Evolutionary conservation across 805 yeast species (phyloP), one percentile per base, ranked within the genome.

Genomic region (Zygosaccharomyces pseudorouxii): DNA sequence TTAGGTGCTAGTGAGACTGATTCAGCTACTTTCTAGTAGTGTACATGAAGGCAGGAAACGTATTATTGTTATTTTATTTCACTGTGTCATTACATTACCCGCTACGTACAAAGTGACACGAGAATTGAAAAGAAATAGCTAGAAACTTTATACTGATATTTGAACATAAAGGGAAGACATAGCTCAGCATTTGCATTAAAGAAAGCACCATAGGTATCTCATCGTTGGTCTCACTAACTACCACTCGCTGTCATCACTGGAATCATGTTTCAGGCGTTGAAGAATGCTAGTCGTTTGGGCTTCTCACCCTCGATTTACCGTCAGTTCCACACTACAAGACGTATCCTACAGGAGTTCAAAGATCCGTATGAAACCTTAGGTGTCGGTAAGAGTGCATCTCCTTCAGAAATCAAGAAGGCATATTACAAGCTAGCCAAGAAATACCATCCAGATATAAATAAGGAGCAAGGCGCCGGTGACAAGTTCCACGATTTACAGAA

Each of bases 361-460:
- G 96, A 93, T 63, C 99, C 99, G 0, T 93, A 93, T 69, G 75
- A 80, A 52, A 79, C 82, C 0, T 71, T 93, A 38, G 98, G 98
- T 3, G 87, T 93, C 25, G 79, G 77, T 23, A 79, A 78, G 52
- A 65, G 64, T 45, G 93, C 99, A 0, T 76, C 83, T 11, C 71
- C 83, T 6, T 77, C 87, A n/a, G 95, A 89, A 18, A 93, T 93
- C 70, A 93, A 93, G 69, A 90, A 90, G 68, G 92, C 96, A 2
- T 93, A 93, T 71, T 89, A 89, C 66, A 84, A 89, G 62, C 73
- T 93, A 54, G 99, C 97, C 12, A 93, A 93, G 68, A 79, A 92
- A 66, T 89, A 74, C 68, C 99, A 93, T 68, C 99, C 99, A 0
- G 99, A 93, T 71, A 87, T 93, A 39, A 93, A 92, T 68, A 93